Base-by-base conservation (phyloP, 768 basidiomycete species). In the Hypholoma fasciculare region DNA sequence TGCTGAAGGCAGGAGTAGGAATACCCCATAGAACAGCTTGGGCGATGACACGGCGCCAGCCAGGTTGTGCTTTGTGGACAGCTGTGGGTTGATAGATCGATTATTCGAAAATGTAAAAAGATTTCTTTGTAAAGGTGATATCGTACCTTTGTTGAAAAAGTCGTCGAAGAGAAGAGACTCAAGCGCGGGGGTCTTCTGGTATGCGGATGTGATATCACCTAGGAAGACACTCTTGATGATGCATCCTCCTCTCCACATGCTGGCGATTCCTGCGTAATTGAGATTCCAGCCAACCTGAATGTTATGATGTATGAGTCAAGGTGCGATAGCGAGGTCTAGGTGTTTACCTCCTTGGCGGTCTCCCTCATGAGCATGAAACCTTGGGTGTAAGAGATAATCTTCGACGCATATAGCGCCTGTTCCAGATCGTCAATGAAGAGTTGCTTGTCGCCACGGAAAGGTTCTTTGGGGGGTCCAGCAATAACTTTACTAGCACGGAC, bases 281-380 rank as follows among this genome's bases (percentile, higher is more conserved):
- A 99, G 80, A 74, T 91, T 86, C 96, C 96, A 99, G 62, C 69
- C 72, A 65, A 90, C 69, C 89, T 91, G 61, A 2, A 12, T 1
- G 55, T 50, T 40, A 36, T 20, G 53, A 40, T 56, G 47, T 46
- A 4, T 49, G 49, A 36, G 27, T 23, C 12, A 17, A 26, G 26
- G 36, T 26, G 5, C 30, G 49, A 20, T 36, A 19, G 30, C 30
- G 9, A 6, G 6, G 9, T 34, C 6, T 5, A 20, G 16, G 49
- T 20, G 67, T 74, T 56, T 48, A 87, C 89, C 82, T 97, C 95
- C 74, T 94, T 93, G 44, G 96, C 97, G 50, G 95, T 96, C 77
- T 98, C 91, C 64, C 97, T 84, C 95, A 99, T 97, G 69, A 99
- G 86, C 87, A 99, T 96, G 83, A 98, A 99, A 64, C 97, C 97